Conservation (phyloP, 2,329 filamentous ascomycete species). For the Colletotrichum ledebouriae region DNA sequence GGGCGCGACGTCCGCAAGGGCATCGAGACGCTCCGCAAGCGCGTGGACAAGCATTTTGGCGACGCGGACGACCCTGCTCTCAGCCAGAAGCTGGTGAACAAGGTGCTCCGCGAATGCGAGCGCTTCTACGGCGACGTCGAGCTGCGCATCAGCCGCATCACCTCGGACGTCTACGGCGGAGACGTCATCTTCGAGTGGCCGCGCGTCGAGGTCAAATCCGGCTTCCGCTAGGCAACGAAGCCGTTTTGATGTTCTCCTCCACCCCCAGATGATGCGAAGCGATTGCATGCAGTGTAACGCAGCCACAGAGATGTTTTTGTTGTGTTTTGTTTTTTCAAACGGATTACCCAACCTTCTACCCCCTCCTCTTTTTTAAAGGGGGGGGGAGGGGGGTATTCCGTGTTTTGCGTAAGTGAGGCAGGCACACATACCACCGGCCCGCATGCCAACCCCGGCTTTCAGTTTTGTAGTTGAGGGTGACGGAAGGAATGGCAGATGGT, state of each 20-base stretch:
- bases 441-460: background rate
- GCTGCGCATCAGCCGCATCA: slow-evolving; percentile 70
- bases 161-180: slow-evolving; percentile 73
- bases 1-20: slow-evolving; percentile 88
- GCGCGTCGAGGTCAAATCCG: slow-evolving; percentile 71
- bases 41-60: slow-evolving; percentile 97
- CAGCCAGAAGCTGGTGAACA: slow-evolving; percentile 69
- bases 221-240: slow-evolving; percentile 56
- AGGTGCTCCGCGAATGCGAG: slow-evolving; percentile 73
- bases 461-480: background rate
- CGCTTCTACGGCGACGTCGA: slow-evolving; percentile 73
- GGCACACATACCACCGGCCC: too few relatives aligned
- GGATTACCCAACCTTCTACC: background rate
- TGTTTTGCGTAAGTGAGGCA: slow-evolving; percentile 5
- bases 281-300: background rate
- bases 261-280: background rate
- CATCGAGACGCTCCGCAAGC: slow-evolving; percentile 89
- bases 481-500: background rate
- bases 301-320: slow-evolving; percentile 14
- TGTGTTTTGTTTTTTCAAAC: background rate
- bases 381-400: background rate
- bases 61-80: slow-evolving; percentile 83
- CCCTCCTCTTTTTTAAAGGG: too few relatives aligned
- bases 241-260: slow-evolving; percentile 17
- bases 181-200: slow-evolving; percentile 77